Percentiles rank a stretch among this genome's conserved stretches.
Evolutionary conservation across 2,329 filamentous ascomycete species (phyloP).

Genomic region (Capronia coronata): DNA sequence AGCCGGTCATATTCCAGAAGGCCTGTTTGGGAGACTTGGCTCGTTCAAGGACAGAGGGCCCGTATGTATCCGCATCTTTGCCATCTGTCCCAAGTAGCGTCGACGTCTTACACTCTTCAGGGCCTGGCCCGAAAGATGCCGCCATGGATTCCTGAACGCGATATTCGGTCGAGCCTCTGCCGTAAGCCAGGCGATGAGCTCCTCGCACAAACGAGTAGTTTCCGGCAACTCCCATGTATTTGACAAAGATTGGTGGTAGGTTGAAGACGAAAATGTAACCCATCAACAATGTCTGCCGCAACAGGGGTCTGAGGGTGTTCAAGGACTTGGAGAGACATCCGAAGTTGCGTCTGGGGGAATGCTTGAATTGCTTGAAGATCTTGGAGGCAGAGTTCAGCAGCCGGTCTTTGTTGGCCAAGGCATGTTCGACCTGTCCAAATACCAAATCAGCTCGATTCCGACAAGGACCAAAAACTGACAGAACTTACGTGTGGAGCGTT

Average conservation of each 20-base stretch:
- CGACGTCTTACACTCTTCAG: slow-evolving; percentile 38
- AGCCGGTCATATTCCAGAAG: slow-evolving; percentile 47
- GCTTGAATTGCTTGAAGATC: slow-evolving; percentile 46
- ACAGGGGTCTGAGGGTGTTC: slow-evolving; percentile 41
- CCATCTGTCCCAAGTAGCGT: slow-evolving; percentile 22
- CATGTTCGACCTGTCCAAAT: slow-evolving; percentile 36
- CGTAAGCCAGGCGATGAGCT: slow-evolving; percentile 37
- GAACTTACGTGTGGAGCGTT: slow-evolving; percentile 49
- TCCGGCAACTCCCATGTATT: slow-evolving; percentile 43
- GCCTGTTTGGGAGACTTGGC: slow-evolving; percentile 35
- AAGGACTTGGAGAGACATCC: slow-evolving; percentile 42
- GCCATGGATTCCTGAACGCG: slow-evolving; percentile 46
- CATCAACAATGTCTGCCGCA: slow-evolving; percentile 45
- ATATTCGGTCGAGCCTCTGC: slow-evolving; percentile 33
- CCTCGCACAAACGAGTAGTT: slow-evolving; percentile 44
- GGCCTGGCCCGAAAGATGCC: slow-evolving; percentile 46
- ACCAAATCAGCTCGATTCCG: slow-evolving; percentile 1
- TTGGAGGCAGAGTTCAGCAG: slow-evolving; percentile 41
- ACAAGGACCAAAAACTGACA: neutral
- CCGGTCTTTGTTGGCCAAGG: slow-evolving; percentile 39
- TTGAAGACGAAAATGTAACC: slow-evolving; percentile 53
- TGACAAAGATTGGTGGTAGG: slow-evolving; percentile 43
- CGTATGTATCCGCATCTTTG: slow-evolving; percentile 34
- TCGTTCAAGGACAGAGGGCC: slow-evolving; percentile 37
- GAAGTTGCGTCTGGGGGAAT: slow-evolving; percentile 40